Base-by-base conservation (phyloP, 345 rosid species). In the Brassica rapa region DNA sequence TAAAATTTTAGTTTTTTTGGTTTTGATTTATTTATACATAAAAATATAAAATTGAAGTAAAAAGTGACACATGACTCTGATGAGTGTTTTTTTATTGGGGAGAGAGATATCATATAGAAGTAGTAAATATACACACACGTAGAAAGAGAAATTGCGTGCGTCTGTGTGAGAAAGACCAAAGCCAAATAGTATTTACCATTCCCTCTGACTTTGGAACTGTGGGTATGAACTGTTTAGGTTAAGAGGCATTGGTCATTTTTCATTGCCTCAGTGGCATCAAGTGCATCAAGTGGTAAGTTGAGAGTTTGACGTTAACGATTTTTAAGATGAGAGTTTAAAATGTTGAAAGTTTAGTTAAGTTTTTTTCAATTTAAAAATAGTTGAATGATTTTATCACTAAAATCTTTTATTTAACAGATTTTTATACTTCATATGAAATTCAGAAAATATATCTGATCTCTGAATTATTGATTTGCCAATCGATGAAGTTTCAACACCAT, bases 141-240 rank as follows among this genome's bases (percentile, higher is more conserved):
- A 11, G n/a, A 43, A 9, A 56, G 68, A 72, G 23, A 66, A 64
- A 60, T 16, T 56, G 11, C 21, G 27, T 21, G 27, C 3, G 25
- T 55, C 24, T 55, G 10, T 6, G 60, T 49, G 70, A 79, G 56
- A 59, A 49, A 72, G 39, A 19, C 68, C 24, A 35, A 39, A 78
- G 56, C 7, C 53, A 8, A 25, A 24, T 74, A 64, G 3, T 25
- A 2, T 25, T 25, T 51, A 77, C 62, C 74, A 77, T 75, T 83
- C 77, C 86, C 82, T 66, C 74, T 6, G 56, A 43, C 51, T 55
- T 75, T 71, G 85, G 79, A 84, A 81, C 90, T 71, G 81, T 80
- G 78, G 83, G 77, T 49, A 64, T 75, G 62, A 63, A 39, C 80
- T 27, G 77, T 64, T 67, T 23, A 62, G 67, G 74, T 67, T 71